A percentile compares a stretch with the other conserved stretches of the same genome.
These are phyloP conservation scores for Candida michaelii DNA, from an alignment of 805 yeast species.

Conservation along the genomic window DNA sequence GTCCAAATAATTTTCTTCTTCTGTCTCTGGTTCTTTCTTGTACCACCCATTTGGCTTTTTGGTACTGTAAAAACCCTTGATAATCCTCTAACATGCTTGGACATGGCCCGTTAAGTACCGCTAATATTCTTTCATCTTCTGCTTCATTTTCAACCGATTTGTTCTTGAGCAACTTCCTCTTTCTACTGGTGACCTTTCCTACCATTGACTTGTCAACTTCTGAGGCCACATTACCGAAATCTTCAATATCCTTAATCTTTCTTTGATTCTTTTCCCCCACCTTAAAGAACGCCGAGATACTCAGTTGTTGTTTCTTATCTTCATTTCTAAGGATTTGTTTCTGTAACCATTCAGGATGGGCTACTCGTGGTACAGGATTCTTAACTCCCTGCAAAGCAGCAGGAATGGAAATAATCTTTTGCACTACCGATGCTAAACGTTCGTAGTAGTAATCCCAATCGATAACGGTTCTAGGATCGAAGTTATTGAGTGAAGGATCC, in stretches of 20 bases:
- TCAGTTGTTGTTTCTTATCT: slow-evolving; percentile 72
- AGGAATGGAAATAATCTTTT: slow-evolving; percentile 93
- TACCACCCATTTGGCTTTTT: slow-evolving; percentile 83
- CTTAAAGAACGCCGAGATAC: slow-evolving; percentile 57
- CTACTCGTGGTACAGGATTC: slow-evolving; percentile 93
- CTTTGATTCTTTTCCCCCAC: slow-evolving; percentile 40
- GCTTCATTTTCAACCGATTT: slow-evolving; percentile 27
- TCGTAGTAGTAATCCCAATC: slow-evolving; percentile 95
- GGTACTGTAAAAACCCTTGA: slow-evolving; percentile 65
- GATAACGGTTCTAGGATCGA: slow-evolving; percentile 84
- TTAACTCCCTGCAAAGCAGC: slow-evolving; percentile 87
- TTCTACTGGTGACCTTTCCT: slow-evolving; percentile 49
- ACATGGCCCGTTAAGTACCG: slow-evolving; percentile 50
- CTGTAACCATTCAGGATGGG: slow-evolving; percentile 91
- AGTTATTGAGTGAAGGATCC: slow-evolving; percentile 71
- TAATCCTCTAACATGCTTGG: slow-evolving; percentile 72
- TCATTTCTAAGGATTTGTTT: slow-evolving; percentile 58
- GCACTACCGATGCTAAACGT: slow-evolving; percentile 88
- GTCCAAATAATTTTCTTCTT: slow-evolving; percentile 79
- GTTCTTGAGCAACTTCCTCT: slow-evolving; percentile 34
- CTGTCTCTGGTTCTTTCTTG: slow-evolving; percentile 73
- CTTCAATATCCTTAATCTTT: slow-evolving; percentile 69
- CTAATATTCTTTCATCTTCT: slow-evolving; percentile 51
- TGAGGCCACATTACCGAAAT: slow-evolving; percentile 45
- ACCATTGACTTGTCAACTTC: slow-evolving; percentile 33